Evolutionary conservation across 495 filamentous ascomycete genomes (phyloP).

Genomic region (Penicillium macrosclerotiorum): DNA sequence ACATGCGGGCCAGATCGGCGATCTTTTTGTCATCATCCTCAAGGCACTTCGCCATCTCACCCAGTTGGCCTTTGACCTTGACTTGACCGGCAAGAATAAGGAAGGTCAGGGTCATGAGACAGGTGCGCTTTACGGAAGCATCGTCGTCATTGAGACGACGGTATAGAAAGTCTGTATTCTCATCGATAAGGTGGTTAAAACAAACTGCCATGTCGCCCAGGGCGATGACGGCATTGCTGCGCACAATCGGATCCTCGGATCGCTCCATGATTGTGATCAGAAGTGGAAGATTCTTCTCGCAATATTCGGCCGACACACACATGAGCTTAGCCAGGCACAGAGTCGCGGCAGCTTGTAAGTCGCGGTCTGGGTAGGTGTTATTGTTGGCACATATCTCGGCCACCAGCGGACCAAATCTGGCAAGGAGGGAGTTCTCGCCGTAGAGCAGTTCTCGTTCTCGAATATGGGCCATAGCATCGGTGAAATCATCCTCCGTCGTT

Average conservation of each 20-base stretch:
- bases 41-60: conserved; percentile 98
- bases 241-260: conserved; percentile 81
- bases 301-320: conserved; percentile 95
- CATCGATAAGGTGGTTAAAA: conserved; percentile 98
- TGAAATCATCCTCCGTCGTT: conserved; percentile 98
- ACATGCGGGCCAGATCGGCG: conserved; percentile 92
- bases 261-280: conserved; percentile 98
- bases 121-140: conserved; percentile 90
- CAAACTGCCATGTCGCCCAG: conserved; percentile 98
- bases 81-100: conserved; percentile 96
- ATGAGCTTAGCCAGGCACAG: conserved; percentile 98
- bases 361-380: conserved; percentile 79
- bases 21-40: conserved; percentile 94
- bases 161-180: conserved; percentile 98
- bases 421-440: conserved; percentile 76
- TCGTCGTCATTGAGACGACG: conserved; percentile 86
- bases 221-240: conserved; percentile 94
- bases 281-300: conserved; percentile 86
- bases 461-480: conserved; percentile 91
- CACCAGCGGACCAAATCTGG: conserved; percentile 87
- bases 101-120: conserved; percentile 98
- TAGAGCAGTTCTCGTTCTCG: conserved; percentile 93
- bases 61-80: conserved; percentile 99
- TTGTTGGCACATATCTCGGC: conserved; percentile 93
- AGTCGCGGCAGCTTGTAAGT: conserved; percentile 88